These are phyloP conservation scores for Gloeostereum incarnatum DNA, from an alignment of 768 basidiomycete genomes.

Conservation along the genomic window DNA sequence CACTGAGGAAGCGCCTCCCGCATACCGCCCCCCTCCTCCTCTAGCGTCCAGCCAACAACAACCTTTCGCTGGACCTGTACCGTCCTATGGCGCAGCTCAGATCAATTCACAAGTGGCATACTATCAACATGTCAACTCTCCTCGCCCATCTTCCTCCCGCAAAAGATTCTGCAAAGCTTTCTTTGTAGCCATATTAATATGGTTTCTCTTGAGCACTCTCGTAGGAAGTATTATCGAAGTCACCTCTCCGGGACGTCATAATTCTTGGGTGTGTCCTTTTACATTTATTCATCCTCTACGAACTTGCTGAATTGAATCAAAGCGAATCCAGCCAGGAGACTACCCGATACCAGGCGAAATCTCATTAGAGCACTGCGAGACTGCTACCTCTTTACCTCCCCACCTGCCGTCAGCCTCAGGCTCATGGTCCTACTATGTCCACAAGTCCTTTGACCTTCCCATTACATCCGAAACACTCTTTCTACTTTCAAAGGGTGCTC, in stretches of 20 bases:
- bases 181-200: conserved; percentile 14
- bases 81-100: too few species aligned
- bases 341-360: background rate
- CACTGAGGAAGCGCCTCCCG: too few species aligned
- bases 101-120: too few species aligned
- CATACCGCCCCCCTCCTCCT: too few species aligned
- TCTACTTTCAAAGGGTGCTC: conserved; percentile 17
- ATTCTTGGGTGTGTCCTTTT: background rate
- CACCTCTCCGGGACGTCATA: background rate
- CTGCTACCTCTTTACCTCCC: background rate
- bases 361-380: background rate
- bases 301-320: too few species aligned
- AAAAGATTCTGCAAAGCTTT: conserved; percentile 18
- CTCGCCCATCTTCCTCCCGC: too few species aligned
- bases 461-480: conserved; percentile 18
- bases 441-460: conserved; percentile 10
- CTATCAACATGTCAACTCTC: too few species aligned
- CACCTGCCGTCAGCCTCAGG: background rate
- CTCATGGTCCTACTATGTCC: conserved; percentile 9
- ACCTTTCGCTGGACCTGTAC: too few species aligned
- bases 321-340: too few species aligned
- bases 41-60: too few species aligned
- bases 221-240: background rate
- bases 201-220: conserved; percentile 8
- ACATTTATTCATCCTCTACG: background rate